Evolutionary conservation across 78 protist genomes (phyloP), one percentile per base, ranked within the genome.

Genomic region (Capsaspora owczarzaki): DNA sequence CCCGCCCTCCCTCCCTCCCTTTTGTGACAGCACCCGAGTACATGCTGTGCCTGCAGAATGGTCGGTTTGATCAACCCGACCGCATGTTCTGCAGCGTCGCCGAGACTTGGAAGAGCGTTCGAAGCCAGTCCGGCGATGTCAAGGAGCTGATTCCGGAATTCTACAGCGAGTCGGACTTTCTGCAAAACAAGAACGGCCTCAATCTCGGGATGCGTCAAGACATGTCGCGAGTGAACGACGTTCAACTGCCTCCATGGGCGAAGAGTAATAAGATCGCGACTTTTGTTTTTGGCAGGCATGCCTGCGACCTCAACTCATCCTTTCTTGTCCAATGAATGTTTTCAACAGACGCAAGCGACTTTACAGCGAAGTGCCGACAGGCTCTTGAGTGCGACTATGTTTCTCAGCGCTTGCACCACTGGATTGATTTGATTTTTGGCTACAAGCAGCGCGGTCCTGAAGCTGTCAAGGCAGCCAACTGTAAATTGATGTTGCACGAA

Each of bases 401-500:
- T 12, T 75, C 91, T 3, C 79, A 47, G 14, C 42, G 84, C 46
- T 63, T 97, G 40, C 98, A 95, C 74, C 33, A 83, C 53, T 97
- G 99, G 99, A 93, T 97, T 61, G 99, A 97, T 70, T 89, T 97
- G 38, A 83, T 97, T 43, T 97, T 96, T 61, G 99, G 99, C 29
- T 81, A 74, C 84, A 91, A 89, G 78, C 97, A 95, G 81, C 49
- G 56, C 4, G 96, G 98, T 10, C 88, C 51, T 6, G 91, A 77
- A 35, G 90, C 95, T 12, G 56, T 78, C 25, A 49, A 51, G 44
- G 91, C 94, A 0, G 74, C 90, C 74, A 94, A 94, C 71, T 37
- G 83, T 80, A n/a, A n/a, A n/a, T n/a, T n/a, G n/a, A n/a, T n/a
- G n/a, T n/a, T n/a, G n/a, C n/a, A n/a, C n/a, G 56, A 27, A 1